Evolutionary conservation across 352 stramenopile species (phyloP).

Genomic region (Hyphochytrium catenoides): DNA sequence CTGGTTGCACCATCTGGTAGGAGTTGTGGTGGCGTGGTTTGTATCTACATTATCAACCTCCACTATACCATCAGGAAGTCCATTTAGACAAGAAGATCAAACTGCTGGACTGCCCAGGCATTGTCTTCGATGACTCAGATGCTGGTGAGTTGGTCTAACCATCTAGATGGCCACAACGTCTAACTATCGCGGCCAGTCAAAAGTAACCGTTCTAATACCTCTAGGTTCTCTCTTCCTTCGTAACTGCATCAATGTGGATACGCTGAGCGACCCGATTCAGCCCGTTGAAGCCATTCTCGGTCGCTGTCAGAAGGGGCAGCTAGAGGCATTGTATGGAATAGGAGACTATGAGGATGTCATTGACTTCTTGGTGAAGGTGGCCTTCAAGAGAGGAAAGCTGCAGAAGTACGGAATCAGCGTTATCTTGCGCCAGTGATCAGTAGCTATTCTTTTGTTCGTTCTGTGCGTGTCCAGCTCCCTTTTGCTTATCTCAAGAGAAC

Average conservation of each 20-base stretch:
- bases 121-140: slow-evolving; percentile 87
- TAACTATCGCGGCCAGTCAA: too few species aligned
- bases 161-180: slow-evolving; percentile 6
- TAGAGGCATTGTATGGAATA: slow-evolving; percentile 85
- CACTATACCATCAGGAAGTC: too few species aligned
- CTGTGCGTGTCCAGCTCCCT: too few species aligned
- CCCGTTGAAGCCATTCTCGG: slow-evolving; percentile 76
- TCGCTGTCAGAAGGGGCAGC: slow-evolving; percentile 61
- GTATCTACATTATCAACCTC: too few species aligned
- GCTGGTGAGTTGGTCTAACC: slow-evolving; percentile 23
- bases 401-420: slow-evolving; percentile 77
- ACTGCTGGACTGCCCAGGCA: slow-evolving; percentile 89
- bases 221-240: slow-evolving; percentile 65
- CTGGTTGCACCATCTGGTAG: too few species aligned
- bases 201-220: too few species aligned
- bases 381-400: slow-evolving; percentile 70
- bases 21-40: too few species aligned
- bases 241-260: slow-evolving; percentile 91
- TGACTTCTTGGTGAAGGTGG: slow-evolving; percentile 86
- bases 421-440: too few species aligned
- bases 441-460: too few species aligned
- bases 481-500: too few species aligned
- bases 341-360: slow-evolving; percentile 34
- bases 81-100: slow-evolving; percentile 93
- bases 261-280: slow-evolving; percentile 76